These are phyloP conservation scores for Wallacemonas sp. DNA, from an alignment of 208 protist genomes.

Conservation along the genomic window DNA sequence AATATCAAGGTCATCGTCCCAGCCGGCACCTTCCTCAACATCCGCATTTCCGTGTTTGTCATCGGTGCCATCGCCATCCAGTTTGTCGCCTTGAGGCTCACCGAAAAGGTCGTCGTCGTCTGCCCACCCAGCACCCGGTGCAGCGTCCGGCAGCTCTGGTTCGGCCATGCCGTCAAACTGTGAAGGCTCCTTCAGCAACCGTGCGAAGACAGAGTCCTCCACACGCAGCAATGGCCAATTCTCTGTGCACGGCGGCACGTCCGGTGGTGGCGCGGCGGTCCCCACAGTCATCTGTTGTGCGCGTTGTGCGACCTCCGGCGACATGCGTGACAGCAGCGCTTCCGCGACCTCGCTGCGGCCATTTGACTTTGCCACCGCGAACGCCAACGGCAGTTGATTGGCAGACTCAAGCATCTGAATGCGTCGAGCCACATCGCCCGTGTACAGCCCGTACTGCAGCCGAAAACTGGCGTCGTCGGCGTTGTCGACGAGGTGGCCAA, in stretches of 20 bases:
- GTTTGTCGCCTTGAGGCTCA: constrained; percentile 6
- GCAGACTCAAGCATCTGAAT: constrained; percentile 75
- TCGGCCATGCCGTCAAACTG: constrained; percentile 39
- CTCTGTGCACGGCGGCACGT: constrained; percentile 36
- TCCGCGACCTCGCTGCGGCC: constrained; percentile 83
- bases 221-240: constrained; percentile 87
- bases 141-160: constrained; percentile 16
- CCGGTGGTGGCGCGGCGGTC: neutral
- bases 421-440: constrained; percentile 88
- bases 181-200: constrained; percentile 65
- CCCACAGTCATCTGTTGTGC: constrained; percentile 17
- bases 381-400: constrained; percentile 88
- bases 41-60: constrained; percentile 1
- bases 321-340: constrained; percentile 42
- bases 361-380: constrained; percentile 83
- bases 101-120: constrained; percentile 39
- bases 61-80: constrained; percentile 15
- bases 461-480: constrained; percentile 85
- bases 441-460: constrained; percentile 94
- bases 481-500: constrained; percentile 92
- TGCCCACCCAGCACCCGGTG: constrained; percentile 47
- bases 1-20: constrained; percentile 82
- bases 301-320: constrained; percentile 42
- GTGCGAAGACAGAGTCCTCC: constrained; percentile 73
- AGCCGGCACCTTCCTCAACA: constrained; percentile 38